Evolutionary conservation across 768 basidiomycete species (phyloP).

Genomic region (Neoboletus brunneissimus): DNA sequence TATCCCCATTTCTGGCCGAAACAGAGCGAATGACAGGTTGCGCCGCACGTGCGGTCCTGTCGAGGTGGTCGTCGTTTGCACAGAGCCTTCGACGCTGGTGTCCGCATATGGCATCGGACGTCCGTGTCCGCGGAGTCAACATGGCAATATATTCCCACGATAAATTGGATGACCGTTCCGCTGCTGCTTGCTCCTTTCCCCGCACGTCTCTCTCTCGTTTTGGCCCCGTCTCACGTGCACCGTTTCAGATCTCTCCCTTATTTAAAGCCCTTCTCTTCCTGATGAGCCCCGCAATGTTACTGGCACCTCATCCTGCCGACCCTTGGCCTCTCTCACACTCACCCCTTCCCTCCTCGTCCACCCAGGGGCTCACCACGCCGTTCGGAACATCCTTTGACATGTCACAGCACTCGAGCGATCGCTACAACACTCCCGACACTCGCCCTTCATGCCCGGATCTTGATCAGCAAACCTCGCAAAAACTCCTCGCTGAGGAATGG

Average conservation of each 20-base stretch:
- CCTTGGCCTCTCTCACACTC: conserved; percentile 7
- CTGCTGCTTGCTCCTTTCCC: conserved; percentile 17
- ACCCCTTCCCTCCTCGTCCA: conserved; percentile 1
- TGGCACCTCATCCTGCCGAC: not conserved
- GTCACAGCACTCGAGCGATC: conserved; percentile 3
- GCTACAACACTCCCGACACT: not conserved
- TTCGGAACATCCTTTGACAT: conserved; percentile 8
- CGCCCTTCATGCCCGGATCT: conserved; percentile 24
- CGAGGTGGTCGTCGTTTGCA: too few species aligned
- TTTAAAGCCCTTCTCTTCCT: not conserved
- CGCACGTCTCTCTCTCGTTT: conserved; percentile 2
- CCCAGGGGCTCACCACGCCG: conserved; percentile 7
- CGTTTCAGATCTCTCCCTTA: not conserved
- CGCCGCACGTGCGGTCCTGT: too few species aligned
- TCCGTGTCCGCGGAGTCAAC: not conserved
- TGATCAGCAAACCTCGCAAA: conserved; percentile 25
- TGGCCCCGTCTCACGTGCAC: not conserved
- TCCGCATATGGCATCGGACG: not conserved
- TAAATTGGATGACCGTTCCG: conserved; percentile 19
- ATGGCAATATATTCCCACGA: conserved; percentile 14
- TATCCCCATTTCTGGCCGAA: not conserved
- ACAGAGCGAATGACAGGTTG: not conserved
- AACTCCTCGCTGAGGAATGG: conserved; percentile 8
- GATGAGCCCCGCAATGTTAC: conserved; percentile 5
- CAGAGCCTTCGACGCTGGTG: too few species aligned